These are phyloP conservation scores for Colletotrichum endophyticum DNA, from an alignment of 2,329 filamentous ascomycete genomes.

Conservation along the genomic window DNA sequence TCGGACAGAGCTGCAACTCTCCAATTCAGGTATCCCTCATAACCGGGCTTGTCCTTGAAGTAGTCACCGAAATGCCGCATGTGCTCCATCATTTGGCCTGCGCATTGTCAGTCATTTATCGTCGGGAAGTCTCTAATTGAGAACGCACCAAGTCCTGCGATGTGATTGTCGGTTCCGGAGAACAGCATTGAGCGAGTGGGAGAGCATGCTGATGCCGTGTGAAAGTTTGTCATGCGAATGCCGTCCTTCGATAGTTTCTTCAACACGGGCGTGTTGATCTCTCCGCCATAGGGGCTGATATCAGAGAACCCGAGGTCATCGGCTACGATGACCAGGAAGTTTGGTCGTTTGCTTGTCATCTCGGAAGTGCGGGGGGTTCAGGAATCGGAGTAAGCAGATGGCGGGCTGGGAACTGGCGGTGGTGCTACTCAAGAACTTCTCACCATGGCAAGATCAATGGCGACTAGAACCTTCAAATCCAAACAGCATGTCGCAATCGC, in stretches of 20 bases:
- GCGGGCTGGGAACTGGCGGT: background rate
- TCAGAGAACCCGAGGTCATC: conserved; percentile 39
- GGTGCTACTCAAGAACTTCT: background rate
- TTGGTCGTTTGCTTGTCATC: conserved; percentile 26
- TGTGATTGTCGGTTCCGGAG: conserved; percentile 63
- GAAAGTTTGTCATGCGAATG: conserved; percentile 61
- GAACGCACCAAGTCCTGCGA: conserved; percentile 50
- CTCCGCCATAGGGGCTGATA: conserved; percentile 32
- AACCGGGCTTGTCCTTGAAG: conserved; percentile 26
- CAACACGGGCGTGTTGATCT: conserved; percentile 36
- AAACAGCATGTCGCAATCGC: background rate
- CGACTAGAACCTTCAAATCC: background rate
- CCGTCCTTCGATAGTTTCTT: conserved; percentile 48
- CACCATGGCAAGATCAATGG: too few relatives aligned
- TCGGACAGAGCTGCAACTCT: conserved; percentile 31
- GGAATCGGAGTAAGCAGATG: background rate
- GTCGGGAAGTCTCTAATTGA: background rate
- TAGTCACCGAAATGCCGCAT: background rate
- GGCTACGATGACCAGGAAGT: conserved; percentile 38
- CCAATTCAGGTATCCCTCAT: conserved; percentile 36
- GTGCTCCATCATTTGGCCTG: conserved; percentile 51
- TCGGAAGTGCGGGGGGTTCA: background rate
- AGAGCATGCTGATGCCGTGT: conserved; percentile 63
- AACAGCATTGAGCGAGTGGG: conserved; percentile 64
- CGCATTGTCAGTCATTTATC: background rate